Conservation (phyloP, 441 rosid species). For the Manihot esculenta region DNA sequence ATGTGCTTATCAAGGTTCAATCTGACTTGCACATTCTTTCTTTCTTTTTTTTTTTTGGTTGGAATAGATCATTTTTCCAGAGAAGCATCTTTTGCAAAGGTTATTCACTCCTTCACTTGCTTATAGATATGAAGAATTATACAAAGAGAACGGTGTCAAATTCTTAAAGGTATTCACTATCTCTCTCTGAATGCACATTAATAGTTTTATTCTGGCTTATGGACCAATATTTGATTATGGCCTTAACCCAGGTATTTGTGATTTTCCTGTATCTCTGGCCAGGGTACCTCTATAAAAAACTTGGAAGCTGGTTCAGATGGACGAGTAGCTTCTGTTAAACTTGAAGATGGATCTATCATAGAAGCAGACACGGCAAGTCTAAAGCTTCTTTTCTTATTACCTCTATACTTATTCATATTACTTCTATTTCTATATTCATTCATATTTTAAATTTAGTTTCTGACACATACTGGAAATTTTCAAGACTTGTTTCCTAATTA, state of each 20-base stretch:
- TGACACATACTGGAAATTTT: not conserved
- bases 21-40: not conserved
- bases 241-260: constrained; percentile 9
- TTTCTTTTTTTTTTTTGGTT: constrained; percentile 12
- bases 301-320: constrained; percentile 80
- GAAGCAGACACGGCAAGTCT: constrained; percentile 71
- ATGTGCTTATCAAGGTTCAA: not conserved
- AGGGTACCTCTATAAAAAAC: constrained; percentile 75
- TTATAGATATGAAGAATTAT: constrained; percentile 71
- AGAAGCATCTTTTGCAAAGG: constrained; percentile 80
- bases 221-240: not conserved
- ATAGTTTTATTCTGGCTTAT: not conserved
- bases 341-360: constrained; percentile 75
- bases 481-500: not conserved
- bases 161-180: constrained; percentile 52
- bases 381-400: constrained; percentile 11
- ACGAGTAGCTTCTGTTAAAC: constrained; percentile 64
- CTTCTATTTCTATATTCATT: constrained; percentile 1
- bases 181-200: not conserved
- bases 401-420: too few relatives aligned
- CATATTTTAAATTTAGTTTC: not conserved
- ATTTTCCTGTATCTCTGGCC: constrained; percentile 31
- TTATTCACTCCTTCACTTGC: constrained; percentile 90
- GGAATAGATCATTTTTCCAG: constrained; percentile 76
- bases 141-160: constrained; percentile 78